Evolutionary conservation across 106 monocot genomes (phyloP), one percentile per base, ranked within the genome.

Genomic region (Allium fistulosum): DNA sequence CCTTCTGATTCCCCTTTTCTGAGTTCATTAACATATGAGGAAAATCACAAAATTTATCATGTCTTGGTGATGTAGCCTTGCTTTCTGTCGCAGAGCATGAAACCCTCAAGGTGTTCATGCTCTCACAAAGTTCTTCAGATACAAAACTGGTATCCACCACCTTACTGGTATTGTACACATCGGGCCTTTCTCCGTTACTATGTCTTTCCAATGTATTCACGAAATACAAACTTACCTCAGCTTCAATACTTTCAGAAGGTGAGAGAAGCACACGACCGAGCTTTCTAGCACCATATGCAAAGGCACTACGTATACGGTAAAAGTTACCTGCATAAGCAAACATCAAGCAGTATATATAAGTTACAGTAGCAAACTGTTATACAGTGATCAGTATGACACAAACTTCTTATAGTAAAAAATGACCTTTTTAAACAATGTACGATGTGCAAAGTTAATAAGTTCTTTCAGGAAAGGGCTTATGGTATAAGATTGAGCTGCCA

Each of bases 281-380:
- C 72, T 94, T 94, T 46, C 85, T 78, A 69, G 94, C 94, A 48
- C 94, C 90, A 79, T 79, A 88, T 46, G 74, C 63, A 74, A 94
- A 94, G 58, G 94, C 94, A 79, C 94, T 94, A 26, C 87, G 78
- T 65, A 94, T 94, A 1, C 94, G 79, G 63, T 81, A 87, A 52
- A 94, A 85, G 59, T 88, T 94, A 22, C 90, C 94, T 94, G 77
- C 17, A 62, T 10, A 66, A 14, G 22, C 9, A 15, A 12, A 46
- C 17, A 50, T 22, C 49, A 12, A 50, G 17, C 3, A 11, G 26
- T 22, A 59, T 18, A 58, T 37, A 37, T 5, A 37, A 37, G 37
- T 2, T 5, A 37, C 37, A 37, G 1, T 37, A 37, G 37, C 37
- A 37, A 5, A 37, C 37, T 37, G 37, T 5, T 37, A 37, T 37